Percentiles rank a stretch among this genome's conserved stretches.
These are phyloP conservation scores for Citrus trifoliata DNA, from an alignment of 345 rosid species.

Conservation along the genomic window DNA sequence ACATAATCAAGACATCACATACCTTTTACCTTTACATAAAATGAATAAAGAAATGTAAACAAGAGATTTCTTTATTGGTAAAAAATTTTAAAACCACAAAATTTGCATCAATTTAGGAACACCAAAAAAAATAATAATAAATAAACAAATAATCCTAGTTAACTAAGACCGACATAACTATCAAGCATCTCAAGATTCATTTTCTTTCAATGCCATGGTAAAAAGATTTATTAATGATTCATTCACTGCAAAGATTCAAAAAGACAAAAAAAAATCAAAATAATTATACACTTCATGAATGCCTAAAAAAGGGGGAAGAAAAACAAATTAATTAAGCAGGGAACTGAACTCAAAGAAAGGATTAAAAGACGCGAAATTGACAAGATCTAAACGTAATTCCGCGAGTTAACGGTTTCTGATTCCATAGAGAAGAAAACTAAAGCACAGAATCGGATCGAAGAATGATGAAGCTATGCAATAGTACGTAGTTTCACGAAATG, in stretches of 20 bases:
- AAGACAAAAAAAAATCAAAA: not conserved
- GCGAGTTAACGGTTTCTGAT: not conserved
- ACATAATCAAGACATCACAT: not conserved
- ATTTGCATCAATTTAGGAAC: not conserved
- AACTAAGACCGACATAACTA: not conserved
- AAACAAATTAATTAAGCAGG: not conserved
- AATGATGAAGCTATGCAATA: not conserved
- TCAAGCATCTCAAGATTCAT: not conserved
- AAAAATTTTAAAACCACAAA: not conserved
- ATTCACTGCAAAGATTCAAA: not conserved
- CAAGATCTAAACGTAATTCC: conserved; percentile 8
- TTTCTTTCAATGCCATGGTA: not conserved
- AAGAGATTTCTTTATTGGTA: not conserved
- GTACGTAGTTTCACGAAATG: not conserved
- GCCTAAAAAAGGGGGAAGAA: not conserved
- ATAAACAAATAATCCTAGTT: not conserved
- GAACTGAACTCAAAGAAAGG: not conserved
- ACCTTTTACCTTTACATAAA: not conserved
- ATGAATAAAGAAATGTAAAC: not conserved
- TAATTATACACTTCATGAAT: not conserved
- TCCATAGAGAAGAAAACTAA: not conserved
- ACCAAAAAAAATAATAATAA: not conserved
- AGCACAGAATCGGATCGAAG: not conserved
- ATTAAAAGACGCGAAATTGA: not conserved
- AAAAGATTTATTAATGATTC: not conserved